These are phyloP conservation scores for Fusarium sp. DNA, from an alignment of 2,329 filamentous ascomycete genomes.

Conservation along the genomic window DNA sequence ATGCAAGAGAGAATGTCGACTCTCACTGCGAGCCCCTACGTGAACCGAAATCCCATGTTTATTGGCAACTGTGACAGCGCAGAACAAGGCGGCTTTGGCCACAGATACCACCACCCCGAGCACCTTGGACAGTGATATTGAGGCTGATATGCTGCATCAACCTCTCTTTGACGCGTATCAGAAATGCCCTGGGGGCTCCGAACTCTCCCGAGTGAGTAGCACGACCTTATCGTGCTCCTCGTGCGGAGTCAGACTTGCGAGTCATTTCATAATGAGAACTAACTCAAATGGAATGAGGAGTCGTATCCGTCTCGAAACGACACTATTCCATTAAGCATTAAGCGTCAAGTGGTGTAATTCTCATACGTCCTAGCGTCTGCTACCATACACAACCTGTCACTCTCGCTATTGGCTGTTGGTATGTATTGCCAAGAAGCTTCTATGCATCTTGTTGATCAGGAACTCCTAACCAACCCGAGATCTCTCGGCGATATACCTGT, in stretches of 20 bases:
- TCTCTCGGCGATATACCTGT: constrained; percentile 8
- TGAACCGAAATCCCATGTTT: not conserved
- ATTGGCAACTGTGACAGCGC: not conserved
- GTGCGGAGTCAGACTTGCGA: constrained; percentile 4
- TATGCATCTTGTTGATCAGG: constrained; percentile 3
- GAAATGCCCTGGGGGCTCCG: constrained; percentile 12
- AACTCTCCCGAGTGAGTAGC: constrained; percentile 9
- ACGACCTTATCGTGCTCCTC: not conserved
- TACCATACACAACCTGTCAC: not conserved
- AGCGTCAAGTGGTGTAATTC: not conserved
- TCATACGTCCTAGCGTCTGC: not conserved
- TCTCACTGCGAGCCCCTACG: not conserved
- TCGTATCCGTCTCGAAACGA: not conserved
- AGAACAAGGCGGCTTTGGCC: not conserved
- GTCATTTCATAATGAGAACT: not conserved
- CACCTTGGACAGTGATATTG: not conserved
- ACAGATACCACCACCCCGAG: constrained; percentile 18
- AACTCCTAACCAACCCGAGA: not conserved
- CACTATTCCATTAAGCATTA: not conserved
- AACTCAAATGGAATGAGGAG: not conserved
- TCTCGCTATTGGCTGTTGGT: not conserved
- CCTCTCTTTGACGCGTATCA: not conserved
- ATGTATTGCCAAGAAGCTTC: not conserved
- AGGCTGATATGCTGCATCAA: constrained; percentile 6
- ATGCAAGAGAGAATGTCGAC: not conserved